Evolutionary conservation across 2,329 filamentous ascomycete species (phyloP), one percentile per base, ranked within the genome.

Genomic region (Neopestalotiopsis sp.): DNA sequence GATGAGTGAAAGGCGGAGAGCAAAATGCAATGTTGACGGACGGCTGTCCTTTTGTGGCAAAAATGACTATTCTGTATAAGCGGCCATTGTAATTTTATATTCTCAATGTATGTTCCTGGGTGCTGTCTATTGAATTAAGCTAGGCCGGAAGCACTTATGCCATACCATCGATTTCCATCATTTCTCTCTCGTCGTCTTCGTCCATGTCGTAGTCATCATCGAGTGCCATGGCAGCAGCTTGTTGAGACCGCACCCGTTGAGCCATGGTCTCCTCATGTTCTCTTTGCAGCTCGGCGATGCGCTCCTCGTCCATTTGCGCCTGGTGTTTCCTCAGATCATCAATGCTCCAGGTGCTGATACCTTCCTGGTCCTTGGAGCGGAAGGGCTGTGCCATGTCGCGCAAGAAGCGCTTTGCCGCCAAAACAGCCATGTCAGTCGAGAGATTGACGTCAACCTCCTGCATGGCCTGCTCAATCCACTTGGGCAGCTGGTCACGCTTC

Each of bases 341-440:
- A 56, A 93, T 83, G 69, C 91, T 94, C 96, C 96, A 99, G 10
- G 93, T 97, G 75, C 93, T 96, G 76, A 98, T 93, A 0, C 95
- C 96, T 73, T 98, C 95, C 76, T 97, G 94, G 78, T 97, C 91
- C 73, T 89, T 91, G 0, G 90, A 84, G 59, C 89, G 89, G 82
- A 97, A 97, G 3, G 95, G 95, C 78, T 97, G 94, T 4, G 94
- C 95, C 94, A 99, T 99, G 32, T 90, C 91, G 70, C 92, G 89
- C 76, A 99, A 81, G 81, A 99, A 99, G 66, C 92, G 92, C 82
- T 97, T 94, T 12, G 96, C 95, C 61, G 89, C 91, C 68, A 94
- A 93, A 20, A 97, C 92, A 0, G 95, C 94, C 91, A 98, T 97
- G 77, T 99, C 96, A 0, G 96, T 97, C 76, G 93, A 97, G 70